Base-by-base conservation (phyloP, 441 rosid species). In the Isatis lusitanica region DNA sequence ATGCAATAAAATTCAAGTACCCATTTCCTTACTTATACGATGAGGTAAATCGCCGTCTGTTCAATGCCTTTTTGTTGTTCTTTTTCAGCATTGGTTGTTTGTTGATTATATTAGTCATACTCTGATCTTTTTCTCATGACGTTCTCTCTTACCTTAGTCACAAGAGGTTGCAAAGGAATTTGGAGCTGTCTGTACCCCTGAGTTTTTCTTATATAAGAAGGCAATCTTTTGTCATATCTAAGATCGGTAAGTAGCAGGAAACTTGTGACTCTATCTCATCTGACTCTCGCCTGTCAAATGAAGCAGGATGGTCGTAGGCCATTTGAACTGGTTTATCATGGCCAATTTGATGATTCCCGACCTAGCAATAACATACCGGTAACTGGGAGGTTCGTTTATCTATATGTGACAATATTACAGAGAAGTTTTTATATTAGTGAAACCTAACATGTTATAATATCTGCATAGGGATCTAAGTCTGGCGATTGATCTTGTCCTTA, bases 321-420 rank as follows among this genome's bases (percentile, higher is more conserved):
- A 65, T 91, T 88, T 83, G 92, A 88, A 82, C 87, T 94, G 43
- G 89, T 88, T 55, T 94, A 91, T 87, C 98, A 87, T 42, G 97
- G 98, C 43, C 98, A 92, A 16, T 94, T 86, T 82, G 95, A 94
- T 74, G 88, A 90, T 83, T 94, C 98, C 43, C 84, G 97, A 58
- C 97, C 97, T 55, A 86, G 88, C 71, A 92, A 70, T 76, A 85
- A 78, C 64, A 66, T 83, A 63, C 88, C 85, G 21, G 84, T 92
- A 44, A 86, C 91, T 6, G 97, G 97, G 71, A 94, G 98, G 97
- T 90, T 57, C 0, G 81, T 73, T 73, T 15, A 31, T 63, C 50
- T 17, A 38, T 17, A 43, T 65, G 38, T 38, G 21, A 28, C 9
- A 47, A 39, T 60, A 38, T 48, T 48, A 46, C 24, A 18, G 62